Evolutionary conservation across 805 yeast genomes (phyloP), one percentile per base, ranked within the genome.

Genomic region (Lipomyces sp.): DNA sequence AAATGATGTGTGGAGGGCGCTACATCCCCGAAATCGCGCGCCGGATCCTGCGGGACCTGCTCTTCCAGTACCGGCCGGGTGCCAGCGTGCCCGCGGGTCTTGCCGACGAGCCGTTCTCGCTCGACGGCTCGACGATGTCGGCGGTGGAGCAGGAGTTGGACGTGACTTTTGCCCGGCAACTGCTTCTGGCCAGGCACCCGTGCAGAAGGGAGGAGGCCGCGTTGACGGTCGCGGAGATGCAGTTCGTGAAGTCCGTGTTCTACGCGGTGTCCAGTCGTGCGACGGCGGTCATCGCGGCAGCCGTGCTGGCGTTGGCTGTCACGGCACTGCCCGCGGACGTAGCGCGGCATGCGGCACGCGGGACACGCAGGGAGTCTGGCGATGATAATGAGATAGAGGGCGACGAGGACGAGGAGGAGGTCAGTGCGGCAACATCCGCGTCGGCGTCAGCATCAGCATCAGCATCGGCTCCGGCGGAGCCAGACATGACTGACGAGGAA

Each of bases 1-100:
- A 89, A 67, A 84, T 85, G 62, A 78, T 95, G 69, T 84, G 86
- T 39, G 79, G 88, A 53, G 97, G 96, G 40, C 81, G 89, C 84
- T 89, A 84, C 64, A 69, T 89, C 63, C 96, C 96, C 52, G 97
- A 89, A 66, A 73, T 89, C 34, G 74, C 86, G 50, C 76, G 97
- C 66, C 80, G 81, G 47, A 73, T 83, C 10, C 66, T 89, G 41
- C 74, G 84, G 38, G 95, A 88, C 58, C 70, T 87, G 51, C 82
- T 83, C 64, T 65, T 74, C 35, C 36, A 51, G 31, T 29, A 19
- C 26, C 28, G 58, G 32, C 44, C 45, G 26, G 21, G 18, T 13
- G 35, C 18, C 11, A 42, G 29, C 1, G 21, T 59, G 14, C 66
- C 67, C 24, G 19, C 39, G 28, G 65, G 62, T 2, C 47, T 66